Evolutionary conservation across 2,329 filamentous ascomycete species (phyloP), one percentile per base, ranked within the genome.

Genomic region (Sporothrix mexicana): DNA sequence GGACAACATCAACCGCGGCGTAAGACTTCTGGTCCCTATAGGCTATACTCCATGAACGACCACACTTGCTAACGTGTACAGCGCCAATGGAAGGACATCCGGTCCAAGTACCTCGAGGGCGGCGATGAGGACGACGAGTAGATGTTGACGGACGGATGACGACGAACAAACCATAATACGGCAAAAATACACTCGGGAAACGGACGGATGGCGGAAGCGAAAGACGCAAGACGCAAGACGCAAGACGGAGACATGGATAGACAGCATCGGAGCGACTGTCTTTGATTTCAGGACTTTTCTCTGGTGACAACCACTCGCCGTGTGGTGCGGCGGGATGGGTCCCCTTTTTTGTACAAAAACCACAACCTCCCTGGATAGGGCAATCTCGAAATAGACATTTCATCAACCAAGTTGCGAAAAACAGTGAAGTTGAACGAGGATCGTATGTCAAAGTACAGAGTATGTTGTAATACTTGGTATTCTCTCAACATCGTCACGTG

Each of bases 81-180:
- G 95, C 94, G 95, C 80, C 95, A 98, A 97, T 98, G 96, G 96
- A 98, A 98, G 89, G 96, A 99, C 83, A 98, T 99, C 87, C 95
- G 97, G 86, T 86, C 91, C 83, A 91, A 88, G 84, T 99, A 97
- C 84, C 83, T 97, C 79, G 85, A 93, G 84, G 87, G 87, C 74
- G 88, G 86, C 72, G 91, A 92, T 76, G 90, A 90, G 77, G 90
- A 90, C 76, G 88, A 91, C 76, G 90, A 91, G 80, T 82, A 84
- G 25, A 47, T 41, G 49, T 66, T 36, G 51, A 36, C 53, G 30
- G 7, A 36, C 23, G 3, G n/a, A 30, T n/a, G 17, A 43, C 9
- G 45, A 55, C 67, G 43, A 45, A 45, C 20, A 43, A 23, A 49
- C 67, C 15, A 30, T 15, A 57, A 53, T 9, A 53, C 15, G 36